A percentile compares a stretch with the other conserved stretches of the same genome.
phyloP scores from a whole-genome alignment of 495 filamentous ascomycete genomes.

The Aspergillus campestris region DNA sequence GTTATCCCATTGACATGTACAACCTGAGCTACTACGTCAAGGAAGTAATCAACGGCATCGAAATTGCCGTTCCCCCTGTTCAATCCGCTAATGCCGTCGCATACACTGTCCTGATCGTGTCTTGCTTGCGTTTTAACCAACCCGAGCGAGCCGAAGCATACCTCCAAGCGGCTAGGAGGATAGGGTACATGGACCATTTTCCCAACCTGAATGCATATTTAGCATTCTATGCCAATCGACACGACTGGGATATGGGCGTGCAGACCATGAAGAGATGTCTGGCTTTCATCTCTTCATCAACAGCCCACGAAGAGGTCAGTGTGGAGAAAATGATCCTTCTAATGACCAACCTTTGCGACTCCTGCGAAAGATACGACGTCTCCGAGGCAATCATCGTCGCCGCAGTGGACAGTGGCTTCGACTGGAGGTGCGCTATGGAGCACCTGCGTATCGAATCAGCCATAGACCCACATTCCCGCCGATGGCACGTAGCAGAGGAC shows the following conservation, averaged over 20 bases:
- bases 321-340: conserved; percentile 28
- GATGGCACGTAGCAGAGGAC: conserved; percentile 23
- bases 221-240: conserved; percentile 31
- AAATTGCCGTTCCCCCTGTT: conserved; percentile 29
- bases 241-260: conserved; percentile 30
- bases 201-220: conserved; percentile 30
- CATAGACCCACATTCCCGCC: conserved; percentile 14
- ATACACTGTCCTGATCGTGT: conserved; percentile 26
- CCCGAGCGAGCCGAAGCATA: conserved; percentile 38
- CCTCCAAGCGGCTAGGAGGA: conserved; percentile 26
- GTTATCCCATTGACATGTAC: conserved; percentile 29
- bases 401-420: conserved; percentile 32
- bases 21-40: conserved; percentile 24
- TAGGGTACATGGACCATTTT: conserved; percentile 34
- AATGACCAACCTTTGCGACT: conserved; percentile 35
- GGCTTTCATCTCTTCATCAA: conserved; percentile 29
- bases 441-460: conserved; percentile 22
- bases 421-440: conserved; percentile 14
- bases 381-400: conserved; percentile 27
- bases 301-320: conserved; percentile 12
- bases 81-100: conserved; percentile 28
- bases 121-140: conserved; percentile 35
- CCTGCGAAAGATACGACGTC: conserved; percentile 22
- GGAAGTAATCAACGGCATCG: conserved; percentile 27
- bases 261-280: conserved; percentile 26